phyloP scores from a whole-genome alignment of 2,329 filamentous ascomycete species.

The Cladosporium phlei region DNA sequence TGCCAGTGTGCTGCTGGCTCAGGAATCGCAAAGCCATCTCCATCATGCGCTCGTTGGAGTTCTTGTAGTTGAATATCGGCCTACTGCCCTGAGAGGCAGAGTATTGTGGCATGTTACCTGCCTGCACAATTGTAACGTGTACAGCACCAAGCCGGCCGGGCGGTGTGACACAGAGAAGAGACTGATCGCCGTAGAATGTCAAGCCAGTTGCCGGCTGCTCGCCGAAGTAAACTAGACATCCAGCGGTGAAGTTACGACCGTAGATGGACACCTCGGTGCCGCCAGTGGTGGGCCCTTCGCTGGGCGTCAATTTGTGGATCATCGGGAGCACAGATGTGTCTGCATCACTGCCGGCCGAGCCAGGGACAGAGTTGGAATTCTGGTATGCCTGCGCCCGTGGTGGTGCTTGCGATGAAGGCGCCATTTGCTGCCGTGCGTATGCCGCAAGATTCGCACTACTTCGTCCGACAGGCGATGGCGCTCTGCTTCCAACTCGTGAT shows the following conservation, averaged over 20 bases:
- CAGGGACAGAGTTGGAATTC: background rate
- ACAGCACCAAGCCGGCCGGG: constrained; percentile 67
- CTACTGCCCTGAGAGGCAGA: constrained; percentile 27
- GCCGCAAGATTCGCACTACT: constrained; percentile 31
- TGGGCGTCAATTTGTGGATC: constrained; percentile 79
- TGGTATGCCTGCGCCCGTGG: constrained; percentile 9
- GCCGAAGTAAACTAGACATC: constrained; percentile 81
- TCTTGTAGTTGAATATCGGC: constrained; percentile 62
- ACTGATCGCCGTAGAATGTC: constrained; percentile 74
- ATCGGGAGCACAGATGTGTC: constrained; percentile 43
- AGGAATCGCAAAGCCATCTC: constrained; percentile 51
- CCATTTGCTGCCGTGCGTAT: constrained; percentile 26
- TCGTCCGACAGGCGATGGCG: constrained; percentile 61
- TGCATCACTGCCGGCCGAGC: constrained; percentile 4
- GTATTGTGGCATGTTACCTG: constrained; percentile 32
- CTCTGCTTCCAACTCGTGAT: constrained; percentile 70
- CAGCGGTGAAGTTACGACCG: constrained; percentile 73
- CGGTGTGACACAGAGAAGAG: constrained; percentile 73
- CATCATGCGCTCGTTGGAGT: constrained; percentile 56
- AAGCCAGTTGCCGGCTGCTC: constrained; percentile 64
- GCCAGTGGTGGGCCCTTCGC: constrained; percentile 73
- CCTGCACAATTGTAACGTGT: constrained; percentile 56
- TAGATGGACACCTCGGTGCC: constrained; percentile 84
- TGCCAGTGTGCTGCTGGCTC: constrained; percentile 32
- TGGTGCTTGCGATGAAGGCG: constrained; percentile 6